phyloP scores from a whole-genome alignment of 2,329 filamentous ascomycete genomes.

The Epichloe uncinata region DNA sequence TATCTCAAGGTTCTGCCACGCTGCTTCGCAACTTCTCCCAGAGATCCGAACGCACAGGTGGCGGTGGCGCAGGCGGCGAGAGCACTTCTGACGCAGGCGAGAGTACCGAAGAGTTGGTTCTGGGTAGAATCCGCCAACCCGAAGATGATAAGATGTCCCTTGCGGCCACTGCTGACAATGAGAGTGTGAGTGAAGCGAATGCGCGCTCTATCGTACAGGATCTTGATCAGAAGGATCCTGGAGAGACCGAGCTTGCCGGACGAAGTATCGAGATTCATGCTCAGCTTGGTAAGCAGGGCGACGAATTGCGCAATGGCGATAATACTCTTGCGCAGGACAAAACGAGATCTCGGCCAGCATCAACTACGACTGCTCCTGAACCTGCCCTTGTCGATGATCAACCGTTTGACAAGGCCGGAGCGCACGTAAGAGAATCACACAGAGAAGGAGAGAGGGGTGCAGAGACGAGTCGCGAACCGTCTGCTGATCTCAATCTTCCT shows the following conservation, averaged over 20 bases:
- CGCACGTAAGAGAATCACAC: neutral
- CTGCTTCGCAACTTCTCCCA: conserved; percentile 32
- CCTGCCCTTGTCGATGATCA: neutral
- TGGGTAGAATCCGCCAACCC: conserved; percentile 17
- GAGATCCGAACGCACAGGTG: conserved; percentile 11
- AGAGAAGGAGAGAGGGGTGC: neutral
- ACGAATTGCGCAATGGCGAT: neutral
- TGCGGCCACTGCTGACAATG: conserved; percentile 43
- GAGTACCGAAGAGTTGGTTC: conserved; percentile 35
- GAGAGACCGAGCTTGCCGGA: neutral
- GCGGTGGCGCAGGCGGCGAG: conserved; percentile 4
- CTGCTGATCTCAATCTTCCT: conserved; percentile 5
- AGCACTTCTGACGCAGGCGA: conserved; percentile 15
- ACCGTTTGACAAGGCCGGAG: neutral
- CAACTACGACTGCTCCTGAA: neutral
- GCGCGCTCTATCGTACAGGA: conserved; percentile 13
- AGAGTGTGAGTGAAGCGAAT: conserved; percentile 30
- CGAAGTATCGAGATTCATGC: conserved; percentile 27
- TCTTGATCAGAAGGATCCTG: conserved; percentile 8
- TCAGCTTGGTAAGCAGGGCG: conserved; percentile 16
- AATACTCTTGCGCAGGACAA: neutral
- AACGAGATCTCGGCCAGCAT: neutral
- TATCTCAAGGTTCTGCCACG: conserved; percentile 34
- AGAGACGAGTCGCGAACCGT: conserved; percentile 1
- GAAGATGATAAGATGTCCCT: conserved; percentile 38